Evolutionary conservation across 495 filamentous ascomycete genomes (phyloP).

Genomic region (Penicillium paxilli): DNA sequence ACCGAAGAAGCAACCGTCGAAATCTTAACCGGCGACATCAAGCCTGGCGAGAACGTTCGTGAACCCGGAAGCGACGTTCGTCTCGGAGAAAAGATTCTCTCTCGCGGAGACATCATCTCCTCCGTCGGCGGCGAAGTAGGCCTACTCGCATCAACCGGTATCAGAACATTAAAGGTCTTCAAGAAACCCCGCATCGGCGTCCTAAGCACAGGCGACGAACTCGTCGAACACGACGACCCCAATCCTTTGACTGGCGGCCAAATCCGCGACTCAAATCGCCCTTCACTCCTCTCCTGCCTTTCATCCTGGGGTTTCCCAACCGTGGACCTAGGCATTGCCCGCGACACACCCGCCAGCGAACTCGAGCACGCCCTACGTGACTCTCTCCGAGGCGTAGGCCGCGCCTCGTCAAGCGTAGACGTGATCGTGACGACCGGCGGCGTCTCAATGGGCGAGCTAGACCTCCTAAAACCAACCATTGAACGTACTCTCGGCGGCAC

Average conservation of each 20-base stretch:
- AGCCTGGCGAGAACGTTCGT: constrained; percentile 80
- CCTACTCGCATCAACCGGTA: constrained; percentile 81
- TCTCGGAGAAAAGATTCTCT: constrained; percentile 65
- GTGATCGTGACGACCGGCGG: constrained; percentile 91
- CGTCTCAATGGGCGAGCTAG: constrained; percentile 97
- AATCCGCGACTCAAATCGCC: constrained; percentile 91
- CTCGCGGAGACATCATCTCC: constrained; percentile 74
- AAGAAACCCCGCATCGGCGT: constrained; percentile 79
- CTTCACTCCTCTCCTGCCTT: constrained; percentile 76
- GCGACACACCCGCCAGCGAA: constrained; percentile 68
- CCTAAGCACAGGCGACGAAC: constrained; percentile 92
- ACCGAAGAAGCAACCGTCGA: constrained; percentile 85
- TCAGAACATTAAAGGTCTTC: constrained; percentile 70
- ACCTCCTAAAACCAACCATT: constrained; percentile 95
- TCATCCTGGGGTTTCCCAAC: constrained; percentile 74
- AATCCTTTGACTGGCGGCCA: constrained; percentile 70
- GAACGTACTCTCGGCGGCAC: constrained; percentile 87
- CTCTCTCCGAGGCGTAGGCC: constrained; percentile 59
- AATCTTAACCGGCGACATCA: constrained; percentile 74
- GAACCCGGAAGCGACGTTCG: constrained; percentile 88
- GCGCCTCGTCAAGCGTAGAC: constrained; percentile 52
- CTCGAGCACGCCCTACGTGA: constrained; percentile 74
- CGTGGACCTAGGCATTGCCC: constrained; percentile 84
- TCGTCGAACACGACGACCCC: constrained; percentile 72
- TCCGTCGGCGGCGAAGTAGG: constrained; percentile 89